Evolutionary conservation across 345 rosid genomes (phyloP), one percentile per base, ranked within the genome.

Genomic region (Euclidium syriacum): DNA sequence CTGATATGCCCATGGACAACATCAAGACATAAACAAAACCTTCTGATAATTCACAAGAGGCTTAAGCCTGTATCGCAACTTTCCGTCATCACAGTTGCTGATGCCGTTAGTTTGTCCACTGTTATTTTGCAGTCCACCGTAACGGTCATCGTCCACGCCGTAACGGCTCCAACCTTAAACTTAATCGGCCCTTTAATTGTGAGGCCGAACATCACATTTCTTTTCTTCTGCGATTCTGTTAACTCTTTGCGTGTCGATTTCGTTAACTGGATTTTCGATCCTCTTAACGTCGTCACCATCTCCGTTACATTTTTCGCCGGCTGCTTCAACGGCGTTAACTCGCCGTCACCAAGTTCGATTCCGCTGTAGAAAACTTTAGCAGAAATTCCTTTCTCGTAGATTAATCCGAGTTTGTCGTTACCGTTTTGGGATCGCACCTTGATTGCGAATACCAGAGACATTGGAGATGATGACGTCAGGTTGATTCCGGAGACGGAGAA

Each of bases 131-230:
- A 94, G 65, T 77, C 59, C 51, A 90, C 70, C 20, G 74, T 84
- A 19, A 81, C 79, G 51, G 79, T 75, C 24, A 90, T 75, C 43
- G 67, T 73, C 97, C 95, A 94, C 33, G 85, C 83, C 71, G 72
- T 85, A 0, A 84, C 79, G 8, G 71, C 55, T 2, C 91, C 95
- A 14, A 81, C 72, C 60, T 78, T 80, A 23, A 94, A 57, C 74
- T 74, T 87, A n/a, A 84, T 81, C n/a, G 95, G 90, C 17, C 76
- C 85, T 51, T 70, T 78, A 62, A 90, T 12, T 8, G 19, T 67
- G 63, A 94, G 0, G 7, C 9, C 59, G 41, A 94, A 65, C 74
- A 85, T 83, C 70, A 87, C 87, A 52, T 68, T 36, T 15, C 81
- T 79, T 16, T 68, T 69, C 15, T 23, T 80, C 59, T 56, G 49